Evolutionary conservation across 352 stramenopile genomes (phyloP).

Genomic region (Pythium periplocum): DNA sequence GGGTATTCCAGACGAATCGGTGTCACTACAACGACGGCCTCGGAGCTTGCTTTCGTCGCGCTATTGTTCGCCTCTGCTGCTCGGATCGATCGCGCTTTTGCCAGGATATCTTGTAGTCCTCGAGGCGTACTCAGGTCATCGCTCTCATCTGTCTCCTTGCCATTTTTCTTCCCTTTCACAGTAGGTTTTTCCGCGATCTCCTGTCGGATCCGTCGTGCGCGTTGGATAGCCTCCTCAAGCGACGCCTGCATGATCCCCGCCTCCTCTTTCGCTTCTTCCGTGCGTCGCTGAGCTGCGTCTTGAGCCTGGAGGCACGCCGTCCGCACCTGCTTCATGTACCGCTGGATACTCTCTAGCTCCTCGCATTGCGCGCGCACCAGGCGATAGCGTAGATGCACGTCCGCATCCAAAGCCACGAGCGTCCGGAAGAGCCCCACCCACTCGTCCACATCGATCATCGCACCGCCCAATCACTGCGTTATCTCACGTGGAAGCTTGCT

Average conservation of each 20-base stretch:
- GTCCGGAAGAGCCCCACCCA: constrained; percentile 1
- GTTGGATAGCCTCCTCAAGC: constrained; percentile 42
- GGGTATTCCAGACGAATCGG: constrained; percentile 37
- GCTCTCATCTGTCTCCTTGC: background rate
- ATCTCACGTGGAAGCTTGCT: too few relatives aligned
- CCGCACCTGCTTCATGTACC: constrained; percentile 13
- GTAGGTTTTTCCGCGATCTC: constrained; percentile 4
- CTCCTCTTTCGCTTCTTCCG: constrained; percentile 12
- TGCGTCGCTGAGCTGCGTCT: constrained; percentile 6
- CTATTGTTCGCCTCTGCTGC: constrained; percentile 1
- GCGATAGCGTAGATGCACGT: constrained; percentile 29
- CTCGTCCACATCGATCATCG: too few relatives aligned
- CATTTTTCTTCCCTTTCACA: background rate
- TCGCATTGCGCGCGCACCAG: constrained; percentile 31
- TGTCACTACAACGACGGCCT: background rate
- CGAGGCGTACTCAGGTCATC: background rate
- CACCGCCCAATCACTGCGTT: too few relatives aligned
- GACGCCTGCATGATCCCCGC: constrained; percentile 29
- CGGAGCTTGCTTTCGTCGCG: constrained; percentile 1
- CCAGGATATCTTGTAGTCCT: constrained; percentile 8
- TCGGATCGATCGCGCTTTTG: constrained; percentile 7
- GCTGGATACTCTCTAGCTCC: constrained; percentile 26
- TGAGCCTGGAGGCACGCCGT: background rate
- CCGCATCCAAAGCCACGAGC: constrained; percentile 22
- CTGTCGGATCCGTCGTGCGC: constrained; percentile 25